Evolutionary conservation across 1,284 basidiomycete genomes (phyloP), one percentile per base, ranked within the genome.

Genomic region (Inonotus obliquus): DNA sequence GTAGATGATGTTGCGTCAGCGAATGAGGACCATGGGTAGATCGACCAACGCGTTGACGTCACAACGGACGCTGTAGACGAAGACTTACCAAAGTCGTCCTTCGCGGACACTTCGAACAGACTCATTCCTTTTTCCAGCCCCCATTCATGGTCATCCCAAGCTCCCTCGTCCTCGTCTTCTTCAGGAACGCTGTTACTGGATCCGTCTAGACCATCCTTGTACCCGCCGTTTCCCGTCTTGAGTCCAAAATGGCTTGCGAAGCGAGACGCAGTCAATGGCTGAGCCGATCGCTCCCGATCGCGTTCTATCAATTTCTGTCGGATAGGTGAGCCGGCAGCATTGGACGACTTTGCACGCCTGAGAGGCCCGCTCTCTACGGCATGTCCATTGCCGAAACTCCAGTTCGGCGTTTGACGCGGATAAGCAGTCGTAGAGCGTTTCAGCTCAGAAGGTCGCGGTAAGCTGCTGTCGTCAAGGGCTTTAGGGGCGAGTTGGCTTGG

Each of bases 61-160:
- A 61, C 21, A 47, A 32, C 32, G 25, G 38, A 5, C 32, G n/a
- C 9, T 29, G n/a, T 61, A 52, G 19, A 17, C 23, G 25, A 35
- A 61, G 47, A 72, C 86, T 68, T 65, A 92, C 91, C 92, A 52
- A 75, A 71, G 69, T 90, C 87, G 69, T 93, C 91, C 74, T 92
- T 93, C 61, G 91, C 87, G 59, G 89, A 92, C 29, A 93, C 91
- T 70, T 94, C 91, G 66, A 90, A 91, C 17, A 93, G 78, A 69
- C 89, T 86, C 86, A 92, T 91, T 61, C 84, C 88, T 69, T 87
- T 88, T 69, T 80, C 83, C 44, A 91, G 77, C 9, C 89, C 89
- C 87, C 88, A 91, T 67, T 91, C 86, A 48, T 77, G 75, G 54
- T 81, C 81, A 53, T 86, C 83, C n/a, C 80, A 77, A 9, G 75